Percentiles rank a stretch among this genome's conserved stretches.
Conservation (phyloP, 805 yeast species). For the Metschnikowia vanudenii region DNA sequence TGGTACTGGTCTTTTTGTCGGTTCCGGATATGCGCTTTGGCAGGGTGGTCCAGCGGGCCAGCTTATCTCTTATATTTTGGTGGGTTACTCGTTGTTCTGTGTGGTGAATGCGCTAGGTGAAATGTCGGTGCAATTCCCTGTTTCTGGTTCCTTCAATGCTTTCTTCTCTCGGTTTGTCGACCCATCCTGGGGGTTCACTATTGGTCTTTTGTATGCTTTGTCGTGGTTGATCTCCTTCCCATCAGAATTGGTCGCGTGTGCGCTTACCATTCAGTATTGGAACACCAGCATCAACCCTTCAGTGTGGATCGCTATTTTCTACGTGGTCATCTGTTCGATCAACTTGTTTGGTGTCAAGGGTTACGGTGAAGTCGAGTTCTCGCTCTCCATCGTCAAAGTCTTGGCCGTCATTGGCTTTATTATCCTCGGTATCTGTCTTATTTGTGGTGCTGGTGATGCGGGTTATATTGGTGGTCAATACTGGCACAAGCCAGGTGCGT, state of each 20-base stretch:
- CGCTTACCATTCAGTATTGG: constrained; percentile 39
- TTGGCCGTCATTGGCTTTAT: constrained; percentile 28
- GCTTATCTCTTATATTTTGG: constrained; percentile 21
- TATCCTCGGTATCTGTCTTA: constrained; percentile 34
- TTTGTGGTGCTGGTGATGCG: constrained; percentile 41
- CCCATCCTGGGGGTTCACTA: constrained; percentile 25
- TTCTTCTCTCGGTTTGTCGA: constrained; percentile 23
- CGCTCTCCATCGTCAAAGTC: constrained; percentile 28
- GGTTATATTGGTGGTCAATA: constrained; percentile 52
- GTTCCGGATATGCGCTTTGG: constrained; percentile 21
- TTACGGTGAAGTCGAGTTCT: constrained; percentile 29
- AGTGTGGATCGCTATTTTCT: constrained; percentile 39
- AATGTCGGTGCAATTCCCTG: constrained; percentile 24
- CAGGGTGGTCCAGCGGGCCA: constrained; percentile 23
- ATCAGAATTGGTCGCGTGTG: constrained; percentile 33
- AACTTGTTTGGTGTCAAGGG: constrained; percentile 38
- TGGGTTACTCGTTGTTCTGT: constrained; percentile 21
- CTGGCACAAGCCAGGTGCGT: constrained; percentile 57
- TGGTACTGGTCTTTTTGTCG: constrained; percentile 61
- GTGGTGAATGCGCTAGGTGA: constrained; percentile 24
- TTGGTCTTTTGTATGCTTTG: constrained; percentile 25
- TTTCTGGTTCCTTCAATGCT: constrained; percentile 23
- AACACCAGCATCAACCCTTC: constrained; percentile 31
- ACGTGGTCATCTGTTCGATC: constrained; percentile 31
- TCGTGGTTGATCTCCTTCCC: constrained; percentile 36